A percentile compares a stretch with the other conserved stretches of the same genome.
Evolutionary conservation across 352 stramenopile genomes (phyloP).

Genomic region (Globisporangium nagaii): DNA sequence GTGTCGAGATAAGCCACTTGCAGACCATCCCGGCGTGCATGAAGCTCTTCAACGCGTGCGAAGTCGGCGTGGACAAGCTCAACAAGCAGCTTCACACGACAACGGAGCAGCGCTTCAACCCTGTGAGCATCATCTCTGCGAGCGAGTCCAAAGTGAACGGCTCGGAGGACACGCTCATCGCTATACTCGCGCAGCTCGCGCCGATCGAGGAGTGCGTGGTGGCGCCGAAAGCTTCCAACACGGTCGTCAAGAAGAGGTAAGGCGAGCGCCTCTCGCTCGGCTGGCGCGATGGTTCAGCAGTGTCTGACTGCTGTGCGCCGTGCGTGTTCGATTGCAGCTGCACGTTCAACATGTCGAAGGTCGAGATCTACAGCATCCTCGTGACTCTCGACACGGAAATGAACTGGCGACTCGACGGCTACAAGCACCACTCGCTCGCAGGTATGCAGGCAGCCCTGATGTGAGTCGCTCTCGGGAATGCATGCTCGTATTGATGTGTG

Average conservation of each 20-base stretch:
- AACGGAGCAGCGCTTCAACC: conserved; percentile 19
- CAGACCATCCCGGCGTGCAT: conserved; percentile 23
- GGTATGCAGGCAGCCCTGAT: no score
- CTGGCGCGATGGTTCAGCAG: no score
- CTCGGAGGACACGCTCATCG: conserved; percentile 35
- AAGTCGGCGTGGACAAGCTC: conserved; percentile 39
- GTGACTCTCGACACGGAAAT: conserved; percentile 25
- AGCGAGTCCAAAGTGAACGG: conserved; percentile 36
- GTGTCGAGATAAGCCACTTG: conserved; percentile 38
- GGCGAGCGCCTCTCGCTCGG: no score
- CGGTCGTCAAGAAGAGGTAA: background rate
- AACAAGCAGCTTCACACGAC: conserved; percentile 39
- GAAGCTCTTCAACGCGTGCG: conserved; percentile 38
- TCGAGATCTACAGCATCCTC: conserved; percentile 65
- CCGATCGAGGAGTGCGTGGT: conserved; percentile 29
- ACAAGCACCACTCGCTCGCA: conserved; percentile 48
- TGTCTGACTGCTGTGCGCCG: background rate
- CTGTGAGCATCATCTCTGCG: conserved; percentile 62
- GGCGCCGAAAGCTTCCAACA: background rate
- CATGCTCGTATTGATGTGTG: background rate
- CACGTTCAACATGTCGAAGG: conserved; percentile 50
- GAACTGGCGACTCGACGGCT: conserved; percentile 45
- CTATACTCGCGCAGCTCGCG: conserved; percentile 51
- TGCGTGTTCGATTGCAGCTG: conserved; percentile 22
- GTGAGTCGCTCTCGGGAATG: no score